Base-by-base conservation (phyloP, 345 rosid species). In the Citrus cavaleriei region DNA sequence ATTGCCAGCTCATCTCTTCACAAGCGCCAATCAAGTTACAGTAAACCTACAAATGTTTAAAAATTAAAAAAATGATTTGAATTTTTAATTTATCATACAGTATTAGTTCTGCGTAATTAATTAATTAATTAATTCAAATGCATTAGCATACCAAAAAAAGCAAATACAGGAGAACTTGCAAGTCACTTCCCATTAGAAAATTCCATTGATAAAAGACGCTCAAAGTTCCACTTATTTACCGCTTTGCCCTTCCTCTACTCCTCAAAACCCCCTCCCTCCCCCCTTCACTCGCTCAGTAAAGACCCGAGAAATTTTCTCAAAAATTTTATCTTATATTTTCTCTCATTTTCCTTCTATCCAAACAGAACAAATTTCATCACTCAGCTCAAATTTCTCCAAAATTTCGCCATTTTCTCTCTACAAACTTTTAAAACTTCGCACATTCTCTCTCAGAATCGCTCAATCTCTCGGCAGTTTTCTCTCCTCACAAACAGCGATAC, bases 201-300 rank as follows among this genome's bases (percentile, higher is more conserved):
- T 69, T 76, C 59, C 82, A 64, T 78, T 78, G 30, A 55, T 18
- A 65, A 70, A 34, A 79, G 78, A 80, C 72, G 75, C 80, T 76
- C 67, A 74, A 49, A 21, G n/a, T 68, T 78, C 64, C 28, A 24
- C 0, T 22, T 78, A 83, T 81, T 87, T 84, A 22, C 90, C 74
- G 7, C 61, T 78, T 61, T 51, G 70, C 82, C 91, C 84, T 66
- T 73, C 79, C 78, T 51, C 55, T 51, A 13, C 88, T 86, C 89
- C 82, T 89, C 87, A 89, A 83, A 86, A 88, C 70, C 40, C 78
- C 78, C 72, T 63, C 63, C 76, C 71, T 8, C 55, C 76, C 40
- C 65, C 35, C 65, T 64, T 59, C 59, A n/a, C 70, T 34, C 80
- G 27, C 55, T 32, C 79, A 27, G 58, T 54, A 54, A 7, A 30